These are phyloP conservation scores for Phytophthora ohioensis DNA, from an alignment of 352 stramenopile genomes.

Conservation along the genomic window DNA sequence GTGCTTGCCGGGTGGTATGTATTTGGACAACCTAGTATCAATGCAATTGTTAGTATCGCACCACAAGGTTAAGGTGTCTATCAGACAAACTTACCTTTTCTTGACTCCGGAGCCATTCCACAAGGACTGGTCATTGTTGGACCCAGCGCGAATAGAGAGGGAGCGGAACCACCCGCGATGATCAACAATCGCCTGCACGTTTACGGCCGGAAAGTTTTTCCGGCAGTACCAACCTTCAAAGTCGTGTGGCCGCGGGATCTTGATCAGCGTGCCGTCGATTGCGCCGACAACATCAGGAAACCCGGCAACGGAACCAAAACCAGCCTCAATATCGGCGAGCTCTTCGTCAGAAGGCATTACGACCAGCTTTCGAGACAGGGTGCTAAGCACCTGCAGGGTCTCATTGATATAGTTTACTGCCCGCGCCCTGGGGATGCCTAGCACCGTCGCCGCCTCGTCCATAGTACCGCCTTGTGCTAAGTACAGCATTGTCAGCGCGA, in stretches of 20 bases:
- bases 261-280: background rate
- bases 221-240: slow-evolving; percentile 32
- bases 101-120: slow-evolving; percentile 26
- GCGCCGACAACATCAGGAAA: slow-evolving; percentile 18
- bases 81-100: slow-evolving; percentile 9
- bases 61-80: background rate
- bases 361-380: background rate
- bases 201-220: slow-evolving; percentile 20
- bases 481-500: background rate
- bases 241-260: slow-evolving; percentile 11
- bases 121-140: slow-evolving; percentile 32
- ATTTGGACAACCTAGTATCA: background rate
- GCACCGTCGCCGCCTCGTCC: background rate
- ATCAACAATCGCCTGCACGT: slow-evolving; percentile 29
- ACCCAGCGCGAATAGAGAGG: slow-evolving; percentile 24
- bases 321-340: background rate
- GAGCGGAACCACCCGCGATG: slow-evolving; percentile 5
- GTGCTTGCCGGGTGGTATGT: slow-evolving; percentile 17
- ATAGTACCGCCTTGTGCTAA: background rate
- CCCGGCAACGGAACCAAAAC: slow-evolving; percentile 11
- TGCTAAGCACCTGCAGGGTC: slow-evolving; percentile 14
- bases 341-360: background rate
- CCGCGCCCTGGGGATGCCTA: slow-evolving; percentile 23
- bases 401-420: slow-evolving; percentile 33
- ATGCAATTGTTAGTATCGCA: background rate